Conservation (phyloP, 129 eudicot genomes). For the Ambrosia artemisiifolia region DNA sequence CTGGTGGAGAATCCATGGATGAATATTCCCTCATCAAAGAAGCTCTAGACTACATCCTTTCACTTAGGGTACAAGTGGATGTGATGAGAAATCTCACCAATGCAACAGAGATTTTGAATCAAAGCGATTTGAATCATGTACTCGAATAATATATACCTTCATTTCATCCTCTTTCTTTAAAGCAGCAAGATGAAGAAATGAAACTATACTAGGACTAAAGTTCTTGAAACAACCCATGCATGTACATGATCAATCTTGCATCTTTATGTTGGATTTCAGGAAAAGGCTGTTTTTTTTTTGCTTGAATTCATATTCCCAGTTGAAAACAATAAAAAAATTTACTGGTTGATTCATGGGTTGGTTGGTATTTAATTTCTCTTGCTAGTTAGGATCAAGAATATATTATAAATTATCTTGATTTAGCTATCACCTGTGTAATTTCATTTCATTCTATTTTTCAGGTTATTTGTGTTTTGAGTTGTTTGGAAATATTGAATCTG, state of each 20-base stretch:
- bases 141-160: conserved; percentile 13
- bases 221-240: conserved; percentile 22
- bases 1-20: conserved; percentile 79
- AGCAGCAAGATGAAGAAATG: neutral
- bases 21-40: conserved; percentile 59
- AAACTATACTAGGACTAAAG: neutral
- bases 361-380: neutral
- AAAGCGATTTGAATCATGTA: conserved; percentile 10
- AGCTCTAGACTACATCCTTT: conserved; percentile 70
- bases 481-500: conserved; percentile 33
- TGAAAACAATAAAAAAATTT: neutral
- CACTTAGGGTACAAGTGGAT: conserved; percentile 71
- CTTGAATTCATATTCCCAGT: conserved; percentile 2
- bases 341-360: neutral
- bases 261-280: neutral
- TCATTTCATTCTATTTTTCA: conserved; percentile 26
- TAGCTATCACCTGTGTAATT: conserved; percentile 20
- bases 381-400: conserved; percentile 18
- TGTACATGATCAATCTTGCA: conserved; percentile 29
- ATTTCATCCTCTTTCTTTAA: conserved; percentile 2
- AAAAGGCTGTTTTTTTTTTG: neutral
- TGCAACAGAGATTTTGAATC: conserved; percentile 47
- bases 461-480: conserved; percentile 33
- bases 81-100: conserved; percentile 60
- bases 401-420: conserved; percentile 17